Evolutionary conservation across 2,329 filamentous ascomycete species (phyloP), one percentile per base, ranked within the genome.

Genomic region (Rhinocladiella similis): DNA sequence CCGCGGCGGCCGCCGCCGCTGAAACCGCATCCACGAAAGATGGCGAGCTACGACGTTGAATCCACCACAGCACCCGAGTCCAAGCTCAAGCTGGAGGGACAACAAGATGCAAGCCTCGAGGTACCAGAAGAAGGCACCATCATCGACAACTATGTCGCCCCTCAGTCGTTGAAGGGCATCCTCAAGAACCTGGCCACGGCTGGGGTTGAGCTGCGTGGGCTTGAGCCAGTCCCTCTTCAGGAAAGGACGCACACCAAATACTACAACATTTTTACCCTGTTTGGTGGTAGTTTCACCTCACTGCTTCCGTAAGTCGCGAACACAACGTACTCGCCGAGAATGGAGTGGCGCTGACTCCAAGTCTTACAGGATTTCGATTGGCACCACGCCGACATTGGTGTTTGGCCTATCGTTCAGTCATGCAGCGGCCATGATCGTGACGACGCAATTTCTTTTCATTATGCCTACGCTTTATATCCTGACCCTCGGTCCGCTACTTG

Each of bases 161-260:
- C 48, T 19, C 48, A 42, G 14, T 51, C 48, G 4, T 10, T 51
- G 5, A 51, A 39, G 20, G 9, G 35, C 20, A 14, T 42, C 25
- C n/a, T 51, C 48, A 39, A 42, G 20, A 47, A 50, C 13, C 57
- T 65, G 22, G 59, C 61, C 9, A 50, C 59, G 49, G 65, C 69
- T 63, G 80, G 79, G 6, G 70, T 82, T 13, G 80, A 83, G 61
- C 75, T 79, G 57, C 79, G 80, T 57, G 83, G 83, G 3, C 76
- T 83, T 63, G 76, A 75, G 54, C 83, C 83, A 1, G 80, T 86
- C 19, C 79, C 82, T 1, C 59, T 77, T 19, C 77, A 82, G 52
- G 72, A 81, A 58, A 74, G 83, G 41, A 84, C 76, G 1, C 76
- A 81, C 59, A 82, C 73, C 7, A 73, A 75, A 35, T 81, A 81